Conservation (phyloP, 345 rosid species). For the Salix dunnii region DNA sequence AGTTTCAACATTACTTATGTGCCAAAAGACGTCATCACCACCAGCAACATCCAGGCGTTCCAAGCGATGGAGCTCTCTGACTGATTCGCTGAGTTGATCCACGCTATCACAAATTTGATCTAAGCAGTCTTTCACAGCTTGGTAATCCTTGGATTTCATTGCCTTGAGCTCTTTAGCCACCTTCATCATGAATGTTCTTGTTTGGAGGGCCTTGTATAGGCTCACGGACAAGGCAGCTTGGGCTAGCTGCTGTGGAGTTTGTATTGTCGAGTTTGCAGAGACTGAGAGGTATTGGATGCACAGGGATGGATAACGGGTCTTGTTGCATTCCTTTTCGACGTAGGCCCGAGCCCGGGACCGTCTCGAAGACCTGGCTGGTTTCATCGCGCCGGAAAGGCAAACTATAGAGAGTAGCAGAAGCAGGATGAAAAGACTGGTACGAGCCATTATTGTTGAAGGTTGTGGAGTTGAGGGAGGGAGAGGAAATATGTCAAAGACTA, state of each 20-base stretch:
- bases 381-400: conserved; percentile 4
- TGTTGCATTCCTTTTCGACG: conserved; percentile 48
- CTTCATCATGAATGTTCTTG: conserved; percentile 51
- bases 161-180: conserved; percentile 38
- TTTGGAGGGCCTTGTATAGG: conserved; percentile 47
- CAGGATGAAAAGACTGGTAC: conserved; percentile 1
- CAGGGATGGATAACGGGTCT: conserved; percentile 50
- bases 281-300: conserved; percentile 53
- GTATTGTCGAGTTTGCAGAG: conserved; percentile 33
- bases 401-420: conserved; percentile 13
- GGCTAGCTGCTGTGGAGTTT: conserved; percentile 55
- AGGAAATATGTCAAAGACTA: not conserved
- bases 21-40: conserved; percentile 41
- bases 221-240: conserved; percentile 59
- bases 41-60: conserved; percentile 3
- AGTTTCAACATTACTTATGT: conserved; percentile 54
- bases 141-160: conserved; percentile 40
- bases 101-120: conserved; percentile 53
- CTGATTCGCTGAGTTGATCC: conserved; percentile 54
- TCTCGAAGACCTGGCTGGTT: conserved; percentile 10
- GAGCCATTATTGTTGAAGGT: conserved; percentile 25
- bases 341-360: conserved; percentile 23
- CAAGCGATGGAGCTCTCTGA: conserved; percentile 51
- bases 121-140: conserved; percentile 54
- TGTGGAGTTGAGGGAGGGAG: not conserved